Evolutionary conservation across 306 rosid genomes (phyloP).

Genomic region (Glycyrrhiza uralensis): DNA sequence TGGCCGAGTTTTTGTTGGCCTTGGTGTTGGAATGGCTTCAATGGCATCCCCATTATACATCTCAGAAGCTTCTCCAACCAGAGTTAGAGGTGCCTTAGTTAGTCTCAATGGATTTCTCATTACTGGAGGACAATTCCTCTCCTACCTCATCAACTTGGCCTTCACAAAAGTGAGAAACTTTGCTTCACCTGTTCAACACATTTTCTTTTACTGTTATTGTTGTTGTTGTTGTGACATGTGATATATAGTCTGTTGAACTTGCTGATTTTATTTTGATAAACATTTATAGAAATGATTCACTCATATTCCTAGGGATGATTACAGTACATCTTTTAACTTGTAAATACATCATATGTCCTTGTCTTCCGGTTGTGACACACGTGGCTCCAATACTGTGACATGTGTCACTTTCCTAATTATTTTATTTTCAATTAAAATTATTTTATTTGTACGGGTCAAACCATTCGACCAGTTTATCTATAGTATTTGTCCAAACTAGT

Average conservation of each 20-base stretch:
- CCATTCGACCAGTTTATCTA: too few relatives aligned
- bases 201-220: neutral
- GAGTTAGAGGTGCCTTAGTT: conserved; percentile 61
- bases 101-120: conserved; percentile 57
- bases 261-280: neutral
- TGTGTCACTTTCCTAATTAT: too few relatives aligned
- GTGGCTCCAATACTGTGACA: too few relatives aligned
- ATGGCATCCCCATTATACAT: conserved; percentile 65
- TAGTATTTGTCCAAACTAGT: neutral
- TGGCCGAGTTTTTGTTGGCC: conserved; percentile 57
- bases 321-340: neutral
- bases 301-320: neutral
- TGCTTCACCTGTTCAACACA: neutral
- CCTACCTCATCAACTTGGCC: conserved; percentile 60
- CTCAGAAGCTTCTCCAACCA: conserved; percentile 63
- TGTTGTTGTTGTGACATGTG: neutral
- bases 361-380: too few relatives aligned
- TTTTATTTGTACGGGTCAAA: too few relatives aligned
- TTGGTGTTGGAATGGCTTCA: conserved; percentile 65
- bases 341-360: too few relatives aligned
- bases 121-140: conserved; percentile 59
- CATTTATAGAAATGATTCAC: neutral
- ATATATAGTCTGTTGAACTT: neutral
- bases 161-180: conserved; percentile 36
- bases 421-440: too few relatives aligned